These are phyloP conservation scores for Carex pumila DNA, from an alignment of 176 grass and related monocot species.

Conservation along the genomic window DNA sequence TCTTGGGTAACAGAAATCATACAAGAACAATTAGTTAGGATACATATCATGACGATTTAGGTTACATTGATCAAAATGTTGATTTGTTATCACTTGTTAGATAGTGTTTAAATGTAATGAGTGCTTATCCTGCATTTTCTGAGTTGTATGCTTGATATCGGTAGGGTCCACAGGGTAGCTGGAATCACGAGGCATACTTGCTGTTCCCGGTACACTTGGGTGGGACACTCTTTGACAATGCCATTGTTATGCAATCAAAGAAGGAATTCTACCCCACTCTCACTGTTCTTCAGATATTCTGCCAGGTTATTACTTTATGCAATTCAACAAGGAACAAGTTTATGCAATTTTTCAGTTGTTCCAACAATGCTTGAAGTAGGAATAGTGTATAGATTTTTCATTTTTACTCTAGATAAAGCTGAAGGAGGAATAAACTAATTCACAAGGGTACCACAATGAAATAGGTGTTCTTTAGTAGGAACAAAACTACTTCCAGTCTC, in stretches of 20 bases:
- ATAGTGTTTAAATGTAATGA: background rate
- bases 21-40: background rate
- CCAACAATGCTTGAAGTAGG: slow-evolving; percentile 1
- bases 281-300: slow-evolving; percentile 60
- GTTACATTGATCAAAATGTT: background rate
- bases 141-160: slow-evolving; percentile 25
- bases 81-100: background rate
- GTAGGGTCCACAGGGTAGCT: slow-evolving; percentile 65
- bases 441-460: background rate
- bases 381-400: background rate
- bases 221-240: slow-evolving; percentile 85
- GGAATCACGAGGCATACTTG: slow-evolving; percentile 88
- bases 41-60: background rate
- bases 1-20: background rate
- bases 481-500: background rate
- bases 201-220: slow-evolving; percentile 86
- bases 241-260: slow-evolving; percentile 62
- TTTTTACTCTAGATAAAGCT: background rate
- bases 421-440: background rate
- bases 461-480: background rate
- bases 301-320: slow-evolving; percentile 42
- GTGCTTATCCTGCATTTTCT: background rate
- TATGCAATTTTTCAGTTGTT: background rate
- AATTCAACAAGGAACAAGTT: background rate
- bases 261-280: slow-evolving; percentile 70